These are phyloP conservation scores for Cupressus sempervirens DNA, from an alignment of 75 land plant genomes.

Conservation along the genomic window DNA sequence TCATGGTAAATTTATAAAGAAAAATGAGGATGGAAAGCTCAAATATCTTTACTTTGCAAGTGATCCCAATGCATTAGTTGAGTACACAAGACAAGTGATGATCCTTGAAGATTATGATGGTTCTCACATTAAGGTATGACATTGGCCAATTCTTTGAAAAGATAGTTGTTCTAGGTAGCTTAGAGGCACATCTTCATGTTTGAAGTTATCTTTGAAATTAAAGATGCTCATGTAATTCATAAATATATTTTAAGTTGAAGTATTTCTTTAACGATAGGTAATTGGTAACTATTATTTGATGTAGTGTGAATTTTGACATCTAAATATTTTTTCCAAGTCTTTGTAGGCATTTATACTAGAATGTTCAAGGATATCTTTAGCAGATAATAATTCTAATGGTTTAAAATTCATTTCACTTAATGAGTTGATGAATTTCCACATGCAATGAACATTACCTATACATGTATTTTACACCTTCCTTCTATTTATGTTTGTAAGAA, in stretches of 20 bases:
- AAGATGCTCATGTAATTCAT: neutral
- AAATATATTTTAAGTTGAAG: no score
- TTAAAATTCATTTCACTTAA: neutral
- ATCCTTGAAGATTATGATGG: conserved; percentile 93
- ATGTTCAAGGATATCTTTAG: neutral
- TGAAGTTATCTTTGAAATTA: neutral
- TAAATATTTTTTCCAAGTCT: neutral
- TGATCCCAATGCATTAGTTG: conserved; percentile 92
- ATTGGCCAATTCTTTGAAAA: neutral
- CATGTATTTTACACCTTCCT: neutral
- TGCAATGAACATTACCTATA: neutral
- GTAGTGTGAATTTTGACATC: neutral
- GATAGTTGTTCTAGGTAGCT: neutral
- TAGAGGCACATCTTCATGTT: no score
- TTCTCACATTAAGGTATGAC: conserved; percentile 79
- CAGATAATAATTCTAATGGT: neutral
- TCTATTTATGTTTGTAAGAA: neutral
- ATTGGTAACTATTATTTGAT: neutral
- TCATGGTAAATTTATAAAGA: conserved; percentile 30
- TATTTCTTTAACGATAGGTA: neutral
- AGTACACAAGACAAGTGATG: conserved; percentile 80
- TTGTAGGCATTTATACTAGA: neutral
- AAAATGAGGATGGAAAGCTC: conserved; percentile 49
- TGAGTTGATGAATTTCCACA: neutral
- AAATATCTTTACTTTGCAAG: conserved; percentile 92